Percentiles rank a stretch among this genome's conserved stretches.
These are phyloP conservation scores for Coniferiporia sulphurascens DNA, from an alignment of 1,284 basidiomycete species.

Conservation along the genomic window DNA sequence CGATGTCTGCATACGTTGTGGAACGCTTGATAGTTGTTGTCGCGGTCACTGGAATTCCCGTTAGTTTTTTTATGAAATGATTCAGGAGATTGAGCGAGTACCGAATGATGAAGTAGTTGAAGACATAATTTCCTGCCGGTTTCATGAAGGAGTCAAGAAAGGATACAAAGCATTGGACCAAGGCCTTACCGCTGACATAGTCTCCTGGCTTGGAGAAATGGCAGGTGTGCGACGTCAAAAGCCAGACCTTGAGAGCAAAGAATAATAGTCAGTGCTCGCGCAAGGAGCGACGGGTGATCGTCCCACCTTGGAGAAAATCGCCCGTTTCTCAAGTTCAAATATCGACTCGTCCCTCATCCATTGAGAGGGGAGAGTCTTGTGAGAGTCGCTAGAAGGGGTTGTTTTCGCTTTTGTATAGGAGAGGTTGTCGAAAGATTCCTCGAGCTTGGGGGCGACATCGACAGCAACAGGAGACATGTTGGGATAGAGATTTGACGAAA, in stretches of 20 bases:
- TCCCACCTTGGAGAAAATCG: slow-evolving; percentile 25
- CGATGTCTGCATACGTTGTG: slow-evolving; percentile 25
- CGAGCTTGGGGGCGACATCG: background rate
- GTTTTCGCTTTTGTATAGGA: background rate
- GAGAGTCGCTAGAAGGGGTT: background rate
- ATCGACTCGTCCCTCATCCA: slow-evolving; percentile 18
- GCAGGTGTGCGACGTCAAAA: slow-evolving; percentile 21
- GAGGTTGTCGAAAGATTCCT: background rate
- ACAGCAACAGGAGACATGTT: slow-evolving; percentile 13
- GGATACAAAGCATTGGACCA: background rate
- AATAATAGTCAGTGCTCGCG: background rate
- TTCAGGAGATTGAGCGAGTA: background rate
- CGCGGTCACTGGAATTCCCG: slow-evolving; percentile 15
- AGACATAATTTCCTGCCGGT: slow-evolving; percentile 16
- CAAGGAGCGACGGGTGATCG: background rate
- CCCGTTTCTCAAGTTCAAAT: slow-evolving; percentile 24
- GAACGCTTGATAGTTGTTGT: slow-evolving; percentile 20
- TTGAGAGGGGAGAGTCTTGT: slow-evolving; percentile 15
- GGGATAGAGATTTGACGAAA: background rate
- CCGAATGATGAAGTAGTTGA: slow-evolving; percentile 18
- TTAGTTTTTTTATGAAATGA: background rate
- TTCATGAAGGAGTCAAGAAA: background rate
- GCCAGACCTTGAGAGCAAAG: slow-evolving; percentile 16
- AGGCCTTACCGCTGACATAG: slow-evolving; percentile 20
- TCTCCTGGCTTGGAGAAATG: slow-evolving; percentile 25